Evolutionary conservation across 768 basidiomycete species (phyloP), one percentile per base, ranked within the genome.

Genomic region (Cystofilobasidium bisporidii): DNA sequence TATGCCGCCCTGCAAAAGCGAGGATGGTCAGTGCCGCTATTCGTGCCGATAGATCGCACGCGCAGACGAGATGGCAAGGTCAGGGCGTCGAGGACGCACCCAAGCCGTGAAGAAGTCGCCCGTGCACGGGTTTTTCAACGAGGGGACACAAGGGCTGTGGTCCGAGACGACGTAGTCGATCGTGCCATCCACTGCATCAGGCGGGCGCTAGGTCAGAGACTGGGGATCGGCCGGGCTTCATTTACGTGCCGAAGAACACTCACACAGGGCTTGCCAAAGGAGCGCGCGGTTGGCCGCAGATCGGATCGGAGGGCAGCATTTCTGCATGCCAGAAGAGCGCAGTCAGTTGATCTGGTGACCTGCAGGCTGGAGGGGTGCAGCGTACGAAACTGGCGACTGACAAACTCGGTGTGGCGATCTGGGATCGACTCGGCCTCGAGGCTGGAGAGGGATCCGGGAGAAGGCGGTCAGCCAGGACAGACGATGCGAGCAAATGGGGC

Each of bases 121-220:
- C 50, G 83, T 41, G 33, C 86, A 85, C 8, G 81, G 76, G 69
- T 82, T 83, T 80, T 98, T 99, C 68, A 99, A 79, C 72, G 86
- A 84, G 28, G 83, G 79, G 17, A 88, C 81, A 76, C 93, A 97
- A 20, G 93, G 93, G 71, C 89, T 92, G 75, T 99, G 94, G 78
- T 99, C 94, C 63, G 91, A 94, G 10, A 98, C 92, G 63, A 98
- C 85, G 74, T 83, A 92, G 77, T 96, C 90, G 72, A 99, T 91
- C 48, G 85, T 80, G 2, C 89, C 92, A 56, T 87, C 87, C 63
- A 82, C 76, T 66, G 89, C 55, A n/a, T n/a, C n/a, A n/a, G n/a
- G n/a, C n/a, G n/a, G n/a, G n/a, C n/a, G n/a, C n/a, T n/a, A n/a
- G n/a, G n/a, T n/a, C n/a, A n/a, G n/a, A n/a, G n/a, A n/a, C n/a